Conservation (phyloP, 331 rosid species). For the Stylosanthes scabra region DNA sequence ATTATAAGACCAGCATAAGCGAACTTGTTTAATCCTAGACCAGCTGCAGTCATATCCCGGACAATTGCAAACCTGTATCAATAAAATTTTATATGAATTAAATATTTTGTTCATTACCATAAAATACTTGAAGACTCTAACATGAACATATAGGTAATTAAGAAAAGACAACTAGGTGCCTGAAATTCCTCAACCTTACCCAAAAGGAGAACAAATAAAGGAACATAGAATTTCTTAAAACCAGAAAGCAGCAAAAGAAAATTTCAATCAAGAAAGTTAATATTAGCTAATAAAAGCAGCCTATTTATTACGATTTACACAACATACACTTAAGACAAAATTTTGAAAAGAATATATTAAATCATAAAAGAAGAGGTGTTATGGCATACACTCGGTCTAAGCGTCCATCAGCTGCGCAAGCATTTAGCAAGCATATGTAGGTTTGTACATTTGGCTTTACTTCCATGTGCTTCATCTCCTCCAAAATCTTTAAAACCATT, state of each 20-base stretch:
- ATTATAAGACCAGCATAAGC: slow-evolving; percentile 90
- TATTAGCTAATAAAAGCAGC: too few relatives aligned
- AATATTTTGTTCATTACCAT: background rate
- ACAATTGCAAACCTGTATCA: slow-evolving; percentile 81
- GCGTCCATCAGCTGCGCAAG: slow-evolving; percentile 88
- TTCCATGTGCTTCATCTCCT: slow-evolving; percentile 82
- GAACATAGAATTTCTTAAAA: background rate
- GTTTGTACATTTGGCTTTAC: slow-evolving; percentile 87
- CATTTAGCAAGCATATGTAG: slow-evolving; percentile 81
- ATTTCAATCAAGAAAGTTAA: slow-evolving; percentile 8
- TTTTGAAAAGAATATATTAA: background rate
- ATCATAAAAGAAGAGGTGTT: slow-evolving; percentile 26
- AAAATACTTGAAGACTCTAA: slow-evolving; percentile 18
- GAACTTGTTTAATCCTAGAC: slow-evolving; percentile 90
- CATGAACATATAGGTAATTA: slow-evolving; percentile 5
- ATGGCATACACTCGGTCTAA: slow-evolving; percentile 82
- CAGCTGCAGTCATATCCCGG: slow-evolving; percentile 98
- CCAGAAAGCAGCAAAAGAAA: background rate
- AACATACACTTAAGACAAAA: slow-evolving; percentile 79
- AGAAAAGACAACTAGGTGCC: slow-evolving; percentile 11
- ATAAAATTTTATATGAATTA: slow-evolving; percentile 32
- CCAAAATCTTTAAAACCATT: slow-evolving; percentile 68
- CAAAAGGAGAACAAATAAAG: background rate
- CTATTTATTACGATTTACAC: background rate
- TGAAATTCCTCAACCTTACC: background rate